These are phyloP conservation scores for Postia placenta DNA, from an alignment of 768 basidiomycete species.

Conservation along the genomic window DNA sequence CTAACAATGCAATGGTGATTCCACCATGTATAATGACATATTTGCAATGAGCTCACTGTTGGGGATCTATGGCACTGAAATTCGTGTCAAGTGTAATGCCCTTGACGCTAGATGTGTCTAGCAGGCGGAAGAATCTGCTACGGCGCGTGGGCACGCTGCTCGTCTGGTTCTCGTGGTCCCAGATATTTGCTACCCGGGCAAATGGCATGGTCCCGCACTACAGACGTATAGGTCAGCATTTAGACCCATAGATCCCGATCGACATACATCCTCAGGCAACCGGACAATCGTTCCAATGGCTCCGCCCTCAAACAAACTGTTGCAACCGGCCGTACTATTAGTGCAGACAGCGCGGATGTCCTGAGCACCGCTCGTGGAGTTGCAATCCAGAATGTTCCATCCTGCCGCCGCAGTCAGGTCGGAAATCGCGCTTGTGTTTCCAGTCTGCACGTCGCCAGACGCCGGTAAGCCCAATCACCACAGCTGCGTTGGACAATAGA, in stretches of 20 bases:
- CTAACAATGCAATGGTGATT: conserved; percentile 1
- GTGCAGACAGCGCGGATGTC: conserved; percentile 45
- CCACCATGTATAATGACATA: too few species aligned
- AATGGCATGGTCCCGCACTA: conserved; percentile 24
- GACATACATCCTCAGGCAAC: conserved; percentile 44
- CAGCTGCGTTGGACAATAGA: background rate
- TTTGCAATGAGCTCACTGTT: too few species aligned
- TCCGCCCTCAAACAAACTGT: conserved; percentile 33
- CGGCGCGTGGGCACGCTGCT: conserved; percentile 27
- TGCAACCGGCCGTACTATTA: conserved; percentile 26
- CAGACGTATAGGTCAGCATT: background rate
- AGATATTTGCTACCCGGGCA: conserved; percentile 32
- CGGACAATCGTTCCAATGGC: conserved; percentile 47
- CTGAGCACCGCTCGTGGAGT: conserved; percentile 32
- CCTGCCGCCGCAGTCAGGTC: conserved; percentile 42
- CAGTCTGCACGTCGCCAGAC: conserved; percentile 6
- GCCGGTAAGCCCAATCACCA: background rate
- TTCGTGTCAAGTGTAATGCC: conserved; percentile 37
- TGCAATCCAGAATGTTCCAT: conserved; percentile 46
- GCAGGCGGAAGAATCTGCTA: conserved; percentile 23
- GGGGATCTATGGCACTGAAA: conserved; percentile 26
- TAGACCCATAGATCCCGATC: background rate
- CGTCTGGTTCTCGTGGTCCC: conserved; percentile 38
- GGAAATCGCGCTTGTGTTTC: conserved; percentile 22
- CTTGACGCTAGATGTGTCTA: conserved; percentile 27